These are phyloP conservation scores for Xylaria sp. DNA, from an alignment of 2,329 filamentous ascomycete species.

Conservation along the genomic window DNA sequence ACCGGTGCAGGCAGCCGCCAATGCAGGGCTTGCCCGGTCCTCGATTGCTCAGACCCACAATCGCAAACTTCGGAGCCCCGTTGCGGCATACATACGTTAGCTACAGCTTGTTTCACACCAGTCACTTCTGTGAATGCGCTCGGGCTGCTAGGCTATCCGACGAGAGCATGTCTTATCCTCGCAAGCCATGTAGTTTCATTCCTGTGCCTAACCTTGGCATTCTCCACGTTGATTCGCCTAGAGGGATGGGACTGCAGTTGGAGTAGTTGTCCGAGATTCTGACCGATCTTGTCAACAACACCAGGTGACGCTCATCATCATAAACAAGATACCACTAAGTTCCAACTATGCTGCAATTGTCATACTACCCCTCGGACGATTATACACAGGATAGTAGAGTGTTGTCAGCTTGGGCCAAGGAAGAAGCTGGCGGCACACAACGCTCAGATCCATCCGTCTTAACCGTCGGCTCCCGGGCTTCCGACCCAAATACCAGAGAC, in stretches of 20 bases:
- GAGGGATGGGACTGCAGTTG: conserved; percentile 30
- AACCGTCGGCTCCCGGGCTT: conserved; percentile 12
- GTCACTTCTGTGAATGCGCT: conserved; percentile 26
- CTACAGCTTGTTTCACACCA: conserved; percentile 35
- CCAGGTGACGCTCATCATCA: conserved; percentile 23
- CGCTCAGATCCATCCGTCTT: conserved; percentile 27
- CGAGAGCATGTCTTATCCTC: conserved; percentile 23
- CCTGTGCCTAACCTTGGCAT: conserved; percentile 24
- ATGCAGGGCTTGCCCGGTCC: conserved; percentile 29
- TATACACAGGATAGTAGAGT: conserved; percentile 20
- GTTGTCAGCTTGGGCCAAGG: conserved; percentile 19
- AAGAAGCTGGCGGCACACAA: conserved; percentile 22
- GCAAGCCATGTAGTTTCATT: conserved; percentile 31
- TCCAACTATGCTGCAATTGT: conserved; percentile 11
- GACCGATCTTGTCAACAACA: conserved; percentile 27
- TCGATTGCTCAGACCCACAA: conserved; percentile 28
- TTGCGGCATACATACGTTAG: conserved; percentile 41
- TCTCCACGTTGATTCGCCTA: conserved; percentile 32
- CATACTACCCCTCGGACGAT: conserved; percentile 16
- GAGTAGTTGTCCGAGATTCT: conserved; percentile 24
- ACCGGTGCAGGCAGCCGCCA: conserved; percentile 43
- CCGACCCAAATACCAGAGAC: conserved; percentile 20
- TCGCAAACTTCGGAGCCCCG: conserved; percentile 46
- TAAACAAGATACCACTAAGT: conserved; percentile 12
- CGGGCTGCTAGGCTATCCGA: conserved; percentile 27